Evolutionary conservation across 2,329 filamentous ascomycete genomes (phyloP).

Genomic region (Cadophora sp.): DNA sequence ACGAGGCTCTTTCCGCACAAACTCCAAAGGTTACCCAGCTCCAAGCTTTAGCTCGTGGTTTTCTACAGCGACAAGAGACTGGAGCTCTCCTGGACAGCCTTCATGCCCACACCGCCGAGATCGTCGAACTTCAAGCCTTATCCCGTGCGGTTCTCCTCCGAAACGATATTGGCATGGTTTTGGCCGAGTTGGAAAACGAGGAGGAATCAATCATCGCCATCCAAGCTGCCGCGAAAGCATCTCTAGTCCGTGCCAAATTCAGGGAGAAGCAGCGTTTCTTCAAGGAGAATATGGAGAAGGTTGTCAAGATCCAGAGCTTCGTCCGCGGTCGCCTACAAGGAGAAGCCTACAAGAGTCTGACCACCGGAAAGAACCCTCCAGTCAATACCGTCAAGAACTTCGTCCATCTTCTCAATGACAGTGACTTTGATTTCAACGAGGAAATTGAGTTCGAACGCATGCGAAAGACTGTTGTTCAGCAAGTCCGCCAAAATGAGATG

Average conservation of each 20-base stretch:
- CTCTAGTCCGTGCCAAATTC: slow-evolving; percentile 76
- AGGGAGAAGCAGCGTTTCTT: slow-evolving; percentile 88
- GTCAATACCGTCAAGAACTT: slow-evolving; percentile 98
- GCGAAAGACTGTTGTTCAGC: slow-evolving; percentile 94
- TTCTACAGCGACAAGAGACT: slow-evolving; percentile 65
- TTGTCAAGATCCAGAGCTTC: slow-evolving; percentile 98
- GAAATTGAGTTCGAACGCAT: slow-evolving; percentile 96
- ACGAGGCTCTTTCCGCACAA: slow-evolving; percentile 63
- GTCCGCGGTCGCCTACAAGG: slow-evolving; percentile 94
- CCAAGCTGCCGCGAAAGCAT: slow-evolving; percentile 77
- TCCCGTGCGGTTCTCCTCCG: slow-evolving; percentile 81
- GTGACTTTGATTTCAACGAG: slow-evolving; percentile 98
- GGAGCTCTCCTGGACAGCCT: slow-evolving; percentile 72
- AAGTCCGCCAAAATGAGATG: slow-evolving; percentile 96
- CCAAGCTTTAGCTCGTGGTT: slow-evolving; percentile 73
- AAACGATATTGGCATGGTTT: slow-evolving; percentile 72
- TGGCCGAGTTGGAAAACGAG: slow-evolving; percentile 81
- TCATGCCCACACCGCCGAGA: slow-evolving; percentile 68
- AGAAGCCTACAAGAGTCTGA: slow-evolving; percentile 97
- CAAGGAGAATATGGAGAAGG: slow-evolving; percentile 97
- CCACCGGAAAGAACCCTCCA: slow-evolving; percentile 93
- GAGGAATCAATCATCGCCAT: slow-evolving; percentile 79
- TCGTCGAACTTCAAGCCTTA: slow-evolving; percentile 76
- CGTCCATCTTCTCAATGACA: slow-evolving; percentile 96
- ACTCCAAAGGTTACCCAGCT: slow-evolving; percentile 63